Evolutionary conservation across 2,329 filamentous ascomycete genomes (phyloP).

Genomic region (Dactylonectria estremocensis): DNA sequence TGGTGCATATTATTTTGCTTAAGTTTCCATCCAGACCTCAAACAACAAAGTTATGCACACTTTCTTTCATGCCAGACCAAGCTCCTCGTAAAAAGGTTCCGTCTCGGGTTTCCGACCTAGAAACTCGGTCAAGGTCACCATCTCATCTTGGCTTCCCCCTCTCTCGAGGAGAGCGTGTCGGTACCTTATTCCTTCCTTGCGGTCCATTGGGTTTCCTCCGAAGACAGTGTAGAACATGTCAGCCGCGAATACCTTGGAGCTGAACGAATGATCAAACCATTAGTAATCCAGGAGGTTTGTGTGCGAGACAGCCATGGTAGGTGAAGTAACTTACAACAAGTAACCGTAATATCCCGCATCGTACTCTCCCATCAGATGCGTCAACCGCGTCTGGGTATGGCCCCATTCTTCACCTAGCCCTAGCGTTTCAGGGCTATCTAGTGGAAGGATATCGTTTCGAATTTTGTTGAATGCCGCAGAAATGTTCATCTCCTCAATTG

Average conservation of each 20-base stretch:
- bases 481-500: background rate
- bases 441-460: background rate
- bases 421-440: background rate
- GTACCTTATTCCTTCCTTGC: background rate
- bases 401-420: slow-evolving; percentile 11
- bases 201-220: background rate
- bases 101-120: background rate
- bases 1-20: too few relatives aligned
- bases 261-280: background rate
- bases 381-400: background rate
- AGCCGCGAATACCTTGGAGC: slow-evolving; percentile 10
- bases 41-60: background rate
- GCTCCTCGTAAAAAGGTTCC: background rate
- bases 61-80: slow-evolving; percentile 1
- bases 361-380: slow-evolving; percentile 3
- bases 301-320: background rate
- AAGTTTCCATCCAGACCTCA: too few relatives aligned
- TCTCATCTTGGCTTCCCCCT: slow-evolving; percentile 3
- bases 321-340: slow-evolving; percentile 5
- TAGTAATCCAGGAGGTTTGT: background rate
- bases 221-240: slow-evolving; percentile 9
- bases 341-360: slow-evolving; percentile 13
- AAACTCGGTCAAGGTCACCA: slow-evolving; percentile 8
- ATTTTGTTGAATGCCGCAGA: slow-evolving; percentile 7
- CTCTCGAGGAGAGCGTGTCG: slow-evolving; percentile 3